Conservation (phyloP, 352 stramenopile genomes). For the Phytophthora constricta region DNA sequence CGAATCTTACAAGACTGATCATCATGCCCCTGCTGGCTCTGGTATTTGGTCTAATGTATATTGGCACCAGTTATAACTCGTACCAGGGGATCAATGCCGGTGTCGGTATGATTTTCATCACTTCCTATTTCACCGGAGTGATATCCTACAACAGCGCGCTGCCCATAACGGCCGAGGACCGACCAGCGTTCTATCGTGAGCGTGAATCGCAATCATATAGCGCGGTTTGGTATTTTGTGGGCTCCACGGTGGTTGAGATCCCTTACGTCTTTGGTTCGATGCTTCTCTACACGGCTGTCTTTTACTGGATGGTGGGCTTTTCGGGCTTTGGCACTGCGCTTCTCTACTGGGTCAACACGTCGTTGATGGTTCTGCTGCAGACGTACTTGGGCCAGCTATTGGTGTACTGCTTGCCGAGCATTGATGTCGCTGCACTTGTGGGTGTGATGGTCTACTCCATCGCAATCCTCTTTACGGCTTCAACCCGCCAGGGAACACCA, state of each 20-base stretch:
- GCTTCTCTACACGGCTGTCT: constrained; percentile 61
- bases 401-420: constrained; percentile 43
- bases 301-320: constrained; percentile 78
- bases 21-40: constrained; percentile 16
- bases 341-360: constrained; percentile 77
- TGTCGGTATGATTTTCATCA: constrained; percentile 63
- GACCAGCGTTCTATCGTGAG: constrained; percentile 91
- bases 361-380: constrained; percentile 57
- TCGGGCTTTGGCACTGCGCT: constrained; percentile 27
- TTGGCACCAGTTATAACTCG: constrained; percentile 15
- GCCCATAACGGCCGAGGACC: constrained; percentile 76
- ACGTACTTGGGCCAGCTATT: constrained; percentile 59
- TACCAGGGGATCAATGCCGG: constrained; percentile 19
- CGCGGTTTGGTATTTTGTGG: constrained; percentile 64
- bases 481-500: constrained; percentile 41
- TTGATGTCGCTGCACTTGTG: constrained; percentile 46
- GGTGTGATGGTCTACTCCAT: constrained; percentile 54
- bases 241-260: constrained; percentile 76
- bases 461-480: constrained; percentile 58
- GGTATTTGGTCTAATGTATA: constrained; percentile 22
- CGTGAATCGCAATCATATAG: constrained; percentile 87
- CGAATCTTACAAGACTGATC: constrained; percentile 7
- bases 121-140: constrained; percentile 71
- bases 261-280: constrained; percentile 48
- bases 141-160: constrained; percentile 73